phyloP scores from a whole-genome alignment of 495 filamentous ascomycete species.

The Xylaria palmicola region DNA sequence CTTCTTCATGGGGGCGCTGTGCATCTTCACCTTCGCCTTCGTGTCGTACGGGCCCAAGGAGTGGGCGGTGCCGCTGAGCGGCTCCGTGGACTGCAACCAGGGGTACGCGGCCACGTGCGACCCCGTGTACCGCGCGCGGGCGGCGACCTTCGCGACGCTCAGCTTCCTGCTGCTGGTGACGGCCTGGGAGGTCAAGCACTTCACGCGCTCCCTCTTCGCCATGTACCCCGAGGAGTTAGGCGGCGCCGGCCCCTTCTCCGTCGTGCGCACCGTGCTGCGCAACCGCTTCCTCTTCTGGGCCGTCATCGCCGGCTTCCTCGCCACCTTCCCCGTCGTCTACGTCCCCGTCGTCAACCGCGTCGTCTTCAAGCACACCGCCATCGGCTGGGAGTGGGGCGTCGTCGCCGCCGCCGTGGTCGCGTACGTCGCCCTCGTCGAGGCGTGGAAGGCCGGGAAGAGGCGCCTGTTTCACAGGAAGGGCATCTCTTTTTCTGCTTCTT shows the following conservation, averaged over 20 bases:
- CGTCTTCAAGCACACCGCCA: conserved; percentile 58
- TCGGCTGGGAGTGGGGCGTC: conserved; percentile 60
- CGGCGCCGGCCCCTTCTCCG: conserved; percentile 39
- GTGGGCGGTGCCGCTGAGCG: conserved; percentile 27
- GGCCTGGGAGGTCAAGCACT: conserved; percentile 60
- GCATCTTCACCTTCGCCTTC: conserved; percentile 50
- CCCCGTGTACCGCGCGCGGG: conserved; percentile 62
- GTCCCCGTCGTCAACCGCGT: conserved; percentile 52
- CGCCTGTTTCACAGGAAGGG: not conserved
- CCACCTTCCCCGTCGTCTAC: conserved; percentile 58
- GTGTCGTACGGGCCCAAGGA: conserved; percentile 49
- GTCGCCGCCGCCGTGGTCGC: conserved; percentile 46
- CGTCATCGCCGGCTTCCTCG: conserved; percentile 54
- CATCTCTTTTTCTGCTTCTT: too few species aligned
- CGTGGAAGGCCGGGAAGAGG: conserved; percentile 54
- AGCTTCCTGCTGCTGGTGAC: conserved; percentile 57
- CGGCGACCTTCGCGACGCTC: conserved; percentile 67
- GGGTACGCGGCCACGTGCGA: conserved; percentile 43
- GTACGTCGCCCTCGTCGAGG: conserved; percentile 51
- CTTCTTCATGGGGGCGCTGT: conserved; percentile 55
- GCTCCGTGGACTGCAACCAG: conserved; percentile 48
- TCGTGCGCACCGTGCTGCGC: conserved; percentile 52
- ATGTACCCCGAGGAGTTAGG: conserved; percentile 46
- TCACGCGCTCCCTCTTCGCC: conserved; percentile 53
- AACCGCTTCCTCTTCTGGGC: conserved; percentile 60